These are phyloP conservation scores for Allantophomopsis lycopodina DNA, from an alignment of 2,329 filamentous ascomycete species.

Conservation along the genomic window DNA sequence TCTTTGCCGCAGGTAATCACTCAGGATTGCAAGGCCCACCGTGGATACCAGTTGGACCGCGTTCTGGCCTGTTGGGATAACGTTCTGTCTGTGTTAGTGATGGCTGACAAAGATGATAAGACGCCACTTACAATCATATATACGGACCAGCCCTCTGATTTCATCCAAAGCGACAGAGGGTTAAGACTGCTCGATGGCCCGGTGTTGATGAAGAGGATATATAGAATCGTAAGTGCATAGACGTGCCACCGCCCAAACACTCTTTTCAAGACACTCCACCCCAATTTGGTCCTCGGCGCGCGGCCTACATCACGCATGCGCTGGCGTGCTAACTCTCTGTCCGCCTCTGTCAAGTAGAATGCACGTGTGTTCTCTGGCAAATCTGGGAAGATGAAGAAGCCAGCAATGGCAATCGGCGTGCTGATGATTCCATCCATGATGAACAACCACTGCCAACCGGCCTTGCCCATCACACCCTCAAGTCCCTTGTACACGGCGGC, in stretches of 20 bases:
- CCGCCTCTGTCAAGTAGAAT: slow-evolving; percentile 10
- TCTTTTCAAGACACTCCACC: slow-evolving; percentile 10
- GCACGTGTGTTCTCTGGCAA: slow-evolving; percentile 13
- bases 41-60: slow-evolving; percentile 39
- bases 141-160: slow-evolving; percentile 26
- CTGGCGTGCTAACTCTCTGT: slow-evolving; percentile 8
- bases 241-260: slow-evolving; percentile 23
- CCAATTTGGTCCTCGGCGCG: slow-evolving; percentile 13
- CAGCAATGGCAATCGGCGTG: slow-evolving; percentile 14
- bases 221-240: slow-evolving; percentile 21
- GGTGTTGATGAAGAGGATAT: slow-evolving; percentile 24
- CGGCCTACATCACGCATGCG: slow-evolving; percentile 14
- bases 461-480: slow-evolving; percentile 21
- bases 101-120: background rate
- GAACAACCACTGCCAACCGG: slow-evolving; percentile 32
- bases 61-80: slow-evolving; percentile 30
- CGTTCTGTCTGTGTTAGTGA: slow-evolving; percentile 20
- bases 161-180: slow-evolving; percentile 26
- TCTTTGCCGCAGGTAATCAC: slow-evolving; percentile 27
- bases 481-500: slow-evolving; percentile 25
- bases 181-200: slow-evolving; percentile 19
- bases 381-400: slow-evolving; percentile 15
- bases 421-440: slow-evolving; percentile 27
- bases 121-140: slow-evolving; percentile 26
- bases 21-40: slow-evolving; percentile 36